These are phyloP conservation scores for Ziziphus jujuba DNA, from an alignment of 306 rosid genomes.

Conservation along the genomic window DNA sequence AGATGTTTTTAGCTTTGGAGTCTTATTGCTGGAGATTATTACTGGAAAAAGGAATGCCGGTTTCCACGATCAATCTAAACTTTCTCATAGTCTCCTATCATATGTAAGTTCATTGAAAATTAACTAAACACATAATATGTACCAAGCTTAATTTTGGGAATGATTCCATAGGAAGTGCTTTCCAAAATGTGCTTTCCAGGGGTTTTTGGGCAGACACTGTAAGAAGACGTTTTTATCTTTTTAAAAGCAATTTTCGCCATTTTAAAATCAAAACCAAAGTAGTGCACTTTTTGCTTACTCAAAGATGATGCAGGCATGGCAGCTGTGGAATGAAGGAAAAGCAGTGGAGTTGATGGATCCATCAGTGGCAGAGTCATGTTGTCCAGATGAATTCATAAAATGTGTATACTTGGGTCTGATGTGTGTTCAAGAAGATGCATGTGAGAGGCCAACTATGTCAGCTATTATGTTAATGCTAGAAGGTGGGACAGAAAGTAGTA, in stretches of 20 bases:
- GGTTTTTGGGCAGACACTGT: no score
- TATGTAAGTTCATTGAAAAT: slow-evolving; percentile 1
- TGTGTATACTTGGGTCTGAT: slow-evolving; percentile 28
- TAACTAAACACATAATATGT: not conserved
- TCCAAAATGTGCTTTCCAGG: no score
- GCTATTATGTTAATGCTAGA: slow-evolving; percentile 17
- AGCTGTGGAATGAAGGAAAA: slow-evolving; percentile 40
- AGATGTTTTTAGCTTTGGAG: slow-evolving; percentile 52
- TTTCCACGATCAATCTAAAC: not conserved
- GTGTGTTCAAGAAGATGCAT: slow-evolving; percentile 34
- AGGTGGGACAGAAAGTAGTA: not conserved
- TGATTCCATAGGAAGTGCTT: no score
- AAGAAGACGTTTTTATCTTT: no score
- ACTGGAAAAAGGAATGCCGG: slow-evolving; percentile 31
- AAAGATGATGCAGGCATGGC: slow-evolving; percentile 44
- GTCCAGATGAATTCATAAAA: slow-evolving; percentile 9
- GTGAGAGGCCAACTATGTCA: slow-evolving; percentile 36
- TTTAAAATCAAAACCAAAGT: no score
- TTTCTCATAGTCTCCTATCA: not conserved
- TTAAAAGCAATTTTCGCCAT: no score
- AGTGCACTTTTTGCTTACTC: no score
- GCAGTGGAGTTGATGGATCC: slow-evolving; percentile 29
- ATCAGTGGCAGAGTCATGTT: not conserved
- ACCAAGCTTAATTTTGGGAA: no score
- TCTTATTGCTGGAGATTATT: slow-evolving; percentile 46